Percentiles rank a stretch among this genome's conserved stretches.
phyloP scores from a whole-genome alignment of 2,329 filamentous ascomycete species.

The Plectosphaerella sp. region DNA sequence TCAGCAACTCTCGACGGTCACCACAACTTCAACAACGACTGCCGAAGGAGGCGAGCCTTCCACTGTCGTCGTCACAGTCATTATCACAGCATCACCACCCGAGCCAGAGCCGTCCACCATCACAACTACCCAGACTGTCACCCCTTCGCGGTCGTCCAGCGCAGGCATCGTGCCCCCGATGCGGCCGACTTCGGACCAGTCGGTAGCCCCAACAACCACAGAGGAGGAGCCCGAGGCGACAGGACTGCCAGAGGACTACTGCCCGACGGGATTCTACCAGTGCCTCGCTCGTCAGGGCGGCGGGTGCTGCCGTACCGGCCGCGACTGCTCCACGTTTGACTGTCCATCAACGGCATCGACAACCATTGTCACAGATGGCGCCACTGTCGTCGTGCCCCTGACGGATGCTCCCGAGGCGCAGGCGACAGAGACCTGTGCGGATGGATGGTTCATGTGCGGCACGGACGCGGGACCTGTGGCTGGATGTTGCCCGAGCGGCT shows the following conservation, averaged over 20 bases:
- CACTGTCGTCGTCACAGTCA: constrained; percentile 35
- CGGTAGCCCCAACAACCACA: constrained; percentile 20
- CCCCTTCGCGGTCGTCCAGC: constrained; percentile 30
- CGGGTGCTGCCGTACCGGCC: constrained; percentile 80
- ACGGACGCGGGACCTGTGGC: constrained; percentile 54
- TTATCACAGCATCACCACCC: constrained; percentile 28
- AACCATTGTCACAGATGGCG: constrained; percentile 62
- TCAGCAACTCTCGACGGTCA: constrained; percentile 28
- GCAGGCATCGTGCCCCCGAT: constrained; percentile 39
- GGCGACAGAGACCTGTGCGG: constrained; percentile 56
- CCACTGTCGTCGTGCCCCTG: constrained; percentile 66
- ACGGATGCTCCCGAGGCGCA: constrained; percentile 37
- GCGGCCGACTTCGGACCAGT: constrained; percentile 34
- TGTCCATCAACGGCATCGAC: constrained; percentile 61
- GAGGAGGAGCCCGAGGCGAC: constrained; percentile 26
- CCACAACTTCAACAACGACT: constrained; percentile 32
- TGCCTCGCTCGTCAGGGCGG: constrained; percentile 82
- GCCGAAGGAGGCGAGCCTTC: constrained; percentile 27
- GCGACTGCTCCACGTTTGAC: constrained; percentile 76
- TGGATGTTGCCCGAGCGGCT: constrained; percentile 81
- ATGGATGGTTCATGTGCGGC: constrained; percentile 73
- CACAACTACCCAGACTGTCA: constrained; percentile 27
- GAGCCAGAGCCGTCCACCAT: constrained; percentile 30
- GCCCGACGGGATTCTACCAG: constrained; percentile 88
- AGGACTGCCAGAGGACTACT: constrained; percentile 43